Conservation (phyloP, 805 yeast genomes). For the Candida cerambycidarum region DNA sequence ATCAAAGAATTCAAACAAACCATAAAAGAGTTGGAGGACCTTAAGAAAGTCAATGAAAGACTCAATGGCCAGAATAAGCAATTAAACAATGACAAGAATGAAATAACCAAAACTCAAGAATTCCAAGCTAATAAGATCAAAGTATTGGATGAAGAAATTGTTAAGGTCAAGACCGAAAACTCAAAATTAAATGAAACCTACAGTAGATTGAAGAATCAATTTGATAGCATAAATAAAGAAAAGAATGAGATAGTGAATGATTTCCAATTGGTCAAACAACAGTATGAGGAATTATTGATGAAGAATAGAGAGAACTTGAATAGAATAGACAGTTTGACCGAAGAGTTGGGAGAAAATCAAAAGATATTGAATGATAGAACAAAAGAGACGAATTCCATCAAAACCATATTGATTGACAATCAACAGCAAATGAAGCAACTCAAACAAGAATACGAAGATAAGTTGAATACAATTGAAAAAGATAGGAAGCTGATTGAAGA, state of each 20-base stretch:
- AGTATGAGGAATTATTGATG: conserved; percentile 69
- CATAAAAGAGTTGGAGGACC: conserved; percentile 38
- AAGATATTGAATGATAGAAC: conserved; percentile 75
- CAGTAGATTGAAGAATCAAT: conserved; percentile 39
- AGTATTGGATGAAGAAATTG: conserved; percentile 34
- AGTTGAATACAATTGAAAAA: conserved; percentile 51
- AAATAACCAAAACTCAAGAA: conserved; percentile 44
- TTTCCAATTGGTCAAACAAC: conserved; percentile 50
- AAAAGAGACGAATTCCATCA: conserved; percentile 71
- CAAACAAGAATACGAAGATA: conserved; percentile 55
- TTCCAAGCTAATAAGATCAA: conserved; percentile 27
- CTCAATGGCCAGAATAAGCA: conserved; percentile 34
- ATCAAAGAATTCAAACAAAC: conserved; percentile 41
- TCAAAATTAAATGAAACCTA: conserved; percentile 39
- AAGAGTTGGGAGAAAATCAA: conserved; percentile 77
- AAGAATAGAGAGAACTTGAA: conserved; percentile 63
- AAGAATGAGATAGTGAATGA: conserved; percentile 41
- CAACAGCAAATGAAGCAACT: conserved; percentile 57
- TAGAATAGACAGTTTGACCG: conserved; percentile 67
- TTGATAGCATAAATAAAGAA: conserved; percentile 33
- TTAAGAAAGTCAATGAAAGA: conserved; percentile 24
- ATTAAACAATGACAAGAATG: conserved; percentile 39
- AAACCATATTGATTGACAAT: conserved; percentile 65
- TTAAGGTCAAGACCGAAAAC: conserved; percentile 44
- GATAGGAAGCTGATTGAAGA: conserved; percentile 63